A percentile compares a stretch with the other conserved stretches of the same genome.
These are phyloP conservation scores for Teratosphaeria nubilosa DNA, from an alignment of 2,329 filamentous ascomycete genomes.

Conservation along the genomic window DNA sequence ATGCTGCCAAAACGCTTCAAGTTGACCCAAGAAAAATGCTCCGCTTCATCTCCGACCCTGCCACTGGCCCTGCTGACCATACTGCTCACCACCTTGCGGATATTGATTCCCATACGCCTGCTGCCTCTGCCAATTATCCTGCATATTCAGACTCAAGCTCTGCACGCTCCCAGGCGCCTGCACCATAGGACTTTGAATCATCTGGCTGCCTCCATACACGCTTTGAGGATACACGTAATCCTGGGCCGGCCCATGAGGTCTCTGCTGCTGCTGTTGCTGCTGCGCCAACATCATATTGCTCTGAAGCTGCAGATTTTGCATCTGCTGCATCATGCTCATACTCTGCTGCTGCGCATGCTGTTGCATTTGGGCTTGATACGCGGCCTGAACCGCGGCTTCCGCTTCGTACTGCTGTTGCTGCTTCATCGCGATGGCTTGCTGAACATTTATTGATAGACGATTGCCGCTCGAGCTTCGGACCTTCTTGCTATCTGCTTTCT, in stretches of 20 bases:
- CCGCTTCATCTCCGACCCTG: neutral
- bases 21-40: neutral
- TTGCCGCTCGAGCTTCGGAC: slow-evolving; percentile 41
- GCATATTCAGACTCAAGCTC: neutral
- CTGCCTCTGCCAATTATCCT: neutral
- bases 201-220: neutral
- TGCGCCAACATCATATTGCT: slow-evolving; percentile 2
- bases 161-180: neutral
- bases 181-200: slow-evolving; percentile 1
- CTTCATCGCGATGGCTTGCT: slow-evolving; percentile 51
- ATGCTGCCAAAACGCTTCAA: neutral
- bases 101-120: neutral
- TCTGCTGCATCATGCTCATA: slow-evolving; percentile 18
- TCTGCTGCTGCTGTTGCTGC: slow-evolving; percentile 4
- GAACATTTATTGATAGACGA: slow-evolving; percentile 53
- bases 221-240: neutral
- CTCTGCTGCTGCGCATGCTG: slow-evolving; percentile 19
- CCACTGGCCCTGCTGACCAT: neutral
- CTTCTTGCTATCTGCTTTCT: slow-evolving; percentile 58
- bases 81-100: neutral
- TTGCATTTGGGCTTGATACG: slow-evolving; percentile 8
- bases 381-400: slow-evolving; percentile 27
- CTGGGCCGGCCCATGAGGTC: slow-evolving; percentile 8
- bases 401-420: slow-evolving; percentile 42
- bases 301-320: slow-evolving; percentile 5